These are phyloP conservation scores for Nicotiana knightiana DNA, from an alignment of 257 asterid species.

Conservation along the genomic window DNA sequence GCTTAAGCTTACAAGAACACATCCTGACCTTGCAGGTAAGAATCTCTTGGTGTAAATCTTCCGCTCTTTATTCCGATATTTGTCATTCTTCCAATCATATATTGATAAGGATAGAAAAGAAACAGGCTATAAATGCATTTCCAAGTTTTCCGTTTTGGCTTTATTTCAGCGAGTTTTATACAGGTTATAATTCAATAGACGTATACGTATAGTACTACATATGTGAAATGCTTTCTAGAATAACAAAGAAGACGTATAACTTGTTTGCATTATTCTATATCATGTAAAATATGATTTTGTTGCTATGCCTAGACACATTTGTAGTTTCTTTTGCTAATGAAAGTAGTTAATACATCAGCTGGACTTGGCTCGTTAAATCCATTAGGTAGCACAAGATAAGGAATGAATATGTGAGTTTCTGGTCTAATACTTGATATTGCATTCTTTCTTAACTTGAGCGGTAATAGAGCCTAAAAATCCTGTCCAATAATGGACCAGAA, in stretches of 20 bases:
- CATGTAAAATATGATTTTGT: neutral
- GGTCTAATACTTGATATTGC: neutral
- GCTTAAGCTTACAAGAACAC: constrained; percentile 74
- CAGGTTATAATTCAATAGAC: neutral
- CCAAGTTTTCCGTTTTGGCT: neutral
- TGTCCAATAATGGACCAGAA: neutral
- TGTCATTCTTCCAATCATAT: neutral
- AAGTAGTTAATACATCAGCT: neutral
- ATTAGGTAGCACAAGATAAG: neutral
- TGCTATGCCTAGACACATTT: neutral
- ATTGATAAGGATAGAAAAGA: neutral
- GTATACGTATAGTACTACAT: neutral
- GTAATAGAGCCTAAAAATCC: neutral
- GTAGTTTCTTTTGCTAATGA: neutral
- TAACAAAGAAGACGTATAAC: neutral
- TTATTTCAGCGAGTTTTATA: neutral
- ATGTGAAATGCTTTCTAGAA: neutral
- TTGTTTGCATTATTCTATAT: neutral
- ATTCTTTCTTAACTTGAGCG: neutral
- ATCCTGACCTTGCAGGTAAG: constrained; percentile 78
- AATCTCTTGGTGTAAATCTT: constrained; percentile 1
- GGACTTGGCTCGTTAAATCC: neutral
- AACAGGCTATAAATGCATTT: neutral
- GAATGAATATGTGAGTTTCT: neutral
- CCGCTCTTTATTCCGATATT: constrained; percentile 1